Evolutionary conservation across 2,329 filamentous ascomycete species (phyloP).

Genomic region (Ophiostoma angusticollis): DNA sequence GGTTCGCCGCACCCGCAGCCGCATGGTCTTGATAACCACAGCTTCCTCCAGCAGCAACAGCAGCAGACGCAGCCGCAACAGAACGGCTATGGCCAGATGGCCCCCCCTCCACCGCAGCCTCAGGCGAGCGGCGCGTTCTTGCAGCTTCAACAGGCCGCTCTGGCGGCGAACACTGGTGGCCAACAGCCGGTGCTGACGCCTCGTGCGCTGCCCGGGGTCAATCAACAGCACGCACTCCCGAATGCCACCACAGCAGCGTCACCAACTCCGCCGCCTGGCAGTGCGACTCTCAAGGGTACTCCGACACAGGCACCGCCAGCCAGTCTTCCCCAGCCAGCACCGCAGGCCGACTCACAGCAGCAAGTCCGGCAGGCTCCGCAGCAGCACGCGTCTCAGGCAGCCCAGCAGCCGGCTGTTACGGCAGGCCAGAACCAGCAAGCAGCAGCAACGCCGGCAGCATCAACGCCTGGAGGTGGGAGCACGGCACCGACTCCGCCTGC

Average conservation of each 20-base stretch:
- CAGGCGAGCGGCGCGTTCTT: neutral
- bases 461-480: neutral
- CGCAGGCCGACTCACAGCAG: too few species aligned
- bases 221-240: too few species aligned
- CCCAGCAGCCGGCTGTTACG: neutral
- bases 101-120: neutral
- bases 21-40: neutral
- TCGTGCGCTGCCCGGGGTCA: too few species aligned
- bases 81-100: neutral
- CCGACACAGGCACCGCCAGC: too few species aligned
- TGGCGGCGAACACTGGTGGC: too few species aligned
- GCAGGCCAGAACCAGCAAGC: neutral
- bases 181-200: too few species aligned
- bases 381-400: neutral
- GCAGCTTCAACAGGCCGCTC: too few species aligned
- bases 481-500: neutral
- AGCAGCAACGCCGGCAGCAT: neutral
- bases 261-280: too few species aligned
- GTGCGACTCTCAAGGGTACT: too few species aligned
- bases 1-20: neutral
- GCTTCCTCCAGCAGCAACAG: neutral
- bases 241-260: too few species aligned
- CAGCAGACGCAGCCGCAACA: constrained; percentile 1
- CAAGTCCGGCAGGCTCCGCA: too few species aligned
- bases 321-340: too few species aligned